Conservation (phyloP, 176 grass and related monocot genomes). For the Guadua angustifolia region DNA sequence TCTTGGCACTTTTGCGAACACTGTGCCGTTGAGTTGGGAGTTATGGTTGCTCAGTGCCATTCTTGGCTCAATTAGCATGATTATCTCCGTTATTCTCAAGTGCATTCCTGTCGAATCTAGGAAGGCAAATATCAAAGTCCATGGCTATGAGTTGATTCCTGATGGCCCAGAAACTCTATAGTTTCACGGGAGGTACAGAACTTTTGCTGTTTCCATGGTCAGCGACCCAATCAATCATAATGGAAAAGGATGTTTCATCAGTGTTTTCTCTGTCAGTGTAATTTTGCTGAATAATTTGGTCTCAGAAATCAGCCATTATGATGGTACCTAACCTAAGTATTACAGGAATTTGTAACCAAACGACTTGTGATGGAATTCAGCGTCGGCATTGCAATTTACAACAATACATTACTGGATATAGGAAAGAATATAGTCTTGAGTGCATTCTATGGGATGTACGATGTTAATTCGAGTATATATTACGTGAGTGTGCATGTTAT, state of each 20-base stretch:
- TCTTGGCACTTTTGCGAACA: conserved; percentile 80
- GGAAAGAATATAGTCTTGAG: not conserved
- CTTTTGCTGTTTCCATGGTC: not conserved
- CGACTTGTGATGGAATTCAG: not conserved
- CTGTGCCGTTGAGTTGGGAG: conserved; percentile 64
- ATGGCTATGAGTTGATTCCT: conserved; percentile 69
- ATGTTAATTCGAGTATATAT: not conserved
- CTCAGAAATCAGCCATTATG: not conserved
- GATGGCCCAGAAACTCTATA: conserved; percentile 59
- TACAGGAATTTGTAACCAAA: too few relatives aligned
- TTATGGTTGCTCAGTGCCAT: conserved; percentile 67
- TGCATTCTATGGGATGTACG: not conserved
- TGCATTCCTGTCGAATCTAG: conserved; percentile 67
- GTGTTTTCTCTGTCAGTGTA: not conserved
- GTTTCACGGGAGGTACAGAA: not conserved
- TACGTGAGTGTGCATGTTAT: not conserved
- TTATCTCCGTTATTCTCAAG: conserved; percentile 72
- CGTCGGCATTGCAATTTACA: not conserved
- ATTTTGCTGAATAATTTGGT: not conserved
- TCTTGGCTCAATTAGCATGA: conserved; percentile 73
- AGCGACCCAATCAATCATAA: not conserved
- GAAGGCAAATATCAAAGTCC: conserved; percentile 11
- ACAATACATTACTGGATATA: not conserved
- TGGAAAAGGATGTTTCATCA: not conserved
- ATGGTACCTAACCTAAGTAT: not conserved